Percentiles rank a stretch among this genome's conserved stretches.
Evolutionary conservation across 306 rosid genomes (phyloP).

Genomic region (Sesbania bispinosa): DNA sequence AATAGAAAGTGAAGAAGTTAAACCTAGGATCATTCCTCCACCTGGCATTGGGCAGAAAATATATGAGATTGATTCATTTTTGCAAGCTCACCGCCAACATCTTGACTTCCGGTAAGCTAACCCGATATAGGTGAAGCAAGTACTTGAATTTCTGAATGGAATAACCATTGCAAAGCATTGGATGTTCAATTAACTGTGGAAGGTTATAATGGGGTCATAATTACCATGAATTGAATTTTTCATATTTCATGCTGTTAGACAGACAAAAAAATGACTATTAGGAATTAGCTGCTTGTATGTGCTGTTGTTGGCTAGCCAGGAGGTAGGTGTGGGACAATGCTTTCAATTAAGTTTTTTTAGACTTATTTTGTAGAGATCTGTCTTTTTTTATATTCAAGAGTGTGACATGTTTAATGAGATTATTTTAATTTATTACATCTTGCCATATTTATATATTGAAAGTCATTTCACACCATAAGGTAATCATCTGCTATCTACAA

Average conservation of each 20-base stretch:
- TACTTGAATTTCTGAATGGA: constrained; percentile 15
- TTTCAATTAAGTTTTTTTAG: background rate
- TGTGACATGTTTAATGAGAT: background rate
- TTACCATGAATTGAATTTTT: background rate
- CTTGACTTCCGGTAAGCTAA: constrained; percentile 88
- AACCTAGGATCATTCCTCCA: constrained; percentile 51
- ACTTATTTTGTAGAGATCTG: background rate
- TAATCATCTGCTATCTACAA: background rate
- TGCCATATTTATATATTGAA: background rate
- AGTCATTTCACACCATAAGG: background rate
- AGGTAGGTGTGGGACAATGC: background rate
- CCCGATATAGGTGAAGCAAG: constrained; percentile 13
- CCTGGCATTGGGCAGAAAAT: constrained; percentile 82
- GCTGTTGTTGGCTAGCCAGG: background rate
- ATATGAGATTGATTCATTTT: constrained; percentile 71
- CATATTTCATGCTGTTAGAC: background rate
- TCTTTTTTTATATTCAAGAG: background rate
- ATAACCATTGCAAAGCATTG: background rate
- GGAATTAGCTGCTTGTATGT: background rate
- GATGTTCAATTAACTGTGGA: background rate
- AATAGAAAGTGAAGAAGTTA: constrained; percentile 28
- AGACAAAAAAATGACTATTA: background rate
- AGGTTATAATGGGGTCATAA: background rate
- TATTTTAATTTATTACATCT: background rate
- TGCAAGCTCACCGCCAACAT: constrained; percentile 53